phyloP scores from a whole-genome alignment of 2,329 filamentous ascomycete species.

The Exserohilum turcica region DNA sequence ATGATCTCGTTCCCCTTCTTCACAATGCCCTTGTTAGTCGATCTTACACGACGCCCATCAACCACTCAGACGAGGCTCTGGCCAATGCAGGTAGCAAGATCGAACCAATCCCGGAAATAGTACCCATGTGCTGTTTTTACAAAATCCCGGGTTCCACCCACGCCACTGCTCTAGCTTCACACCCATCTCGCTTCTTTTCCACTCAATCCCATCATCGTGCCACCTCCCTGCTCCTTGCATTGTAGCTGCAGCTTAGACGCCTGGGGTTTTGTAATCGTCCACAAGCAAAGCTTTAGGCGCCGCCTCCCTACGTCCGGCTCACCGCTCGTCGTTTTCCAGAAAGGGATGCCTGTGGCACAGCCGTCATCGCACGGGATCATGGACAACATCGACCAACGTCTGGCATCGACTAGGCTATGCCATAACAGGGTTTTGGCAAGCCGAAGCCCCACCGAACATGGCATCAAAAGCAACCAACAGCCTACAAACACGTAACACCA shows the following conservation, averaged over 20 bases:
- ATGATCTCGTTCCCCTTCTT: too few relatives aligned
- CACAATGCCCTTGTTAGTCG: too few relatives aligned
- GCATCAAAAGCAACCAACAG: slow-evolving; percentile 1
- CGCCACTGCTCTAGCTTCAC: slow-evolving; percentile 2
- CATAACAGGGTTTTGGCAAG: background rate
- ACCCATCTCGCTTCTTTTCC: background rate
- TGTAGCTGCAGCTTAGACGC: background rate
- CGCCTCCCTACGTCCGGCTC: background rate
- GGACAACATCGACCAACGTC: background rate
- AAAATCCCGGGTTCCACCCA: background rate
- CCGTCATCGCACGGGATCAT: background rate
- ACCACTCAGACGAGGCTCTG: background rate
- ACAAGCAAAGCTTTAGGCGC: background rate
- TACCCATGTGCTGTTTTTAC: slow-evolving; percentile 1
- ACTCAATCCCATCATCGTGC: background rate
- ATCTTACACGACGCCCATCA: too few relatives aligned
- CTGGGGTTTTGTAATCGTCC: background rate
- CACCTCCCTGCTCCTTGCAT: background rate
- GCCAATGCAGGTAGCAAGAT: background rate
- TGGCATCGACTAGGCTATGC: background rate
- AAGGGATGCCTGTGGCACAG: background rate
- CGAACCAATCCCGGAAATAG: background rate
- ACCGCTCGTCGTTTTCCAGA: slow-evolving; percentile 3
- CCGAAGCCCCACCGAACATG: background rate
- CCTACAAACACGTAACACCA: slow-evolving; percentile 8